Base-by-base conservation (phyloP, 1,139 yeast genomes). In the Geotrichum histeridarum region DNA sequence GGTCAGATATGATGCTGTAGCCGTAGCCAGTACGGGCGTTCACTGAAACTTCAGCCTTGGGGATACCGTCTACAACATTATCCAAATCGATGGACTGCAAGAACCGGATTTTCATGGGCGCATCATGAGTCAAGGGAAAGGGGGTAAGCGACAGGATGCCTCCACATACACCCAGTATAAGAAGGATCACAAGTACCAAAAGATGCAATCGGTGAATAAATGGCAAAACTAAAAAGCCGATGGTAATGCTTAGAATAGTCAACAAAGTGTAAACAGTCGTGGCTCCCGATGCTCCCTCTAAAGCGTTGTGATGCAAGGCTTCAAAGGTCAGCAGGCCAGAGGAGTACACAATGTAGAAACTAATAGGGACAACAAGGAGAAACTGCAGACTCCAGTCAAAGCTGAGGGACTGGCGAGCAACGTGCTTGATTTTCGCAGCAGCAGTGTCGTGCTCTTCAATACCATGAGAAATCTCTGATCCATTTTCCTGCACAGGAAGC, bases 311-410 rank as follows among this genome's bases (percentile, higher is more conserved):
- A 61, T 79, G 78, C 35, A 85, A 58, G 0, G 88, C 93, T 57
- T 82, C 83, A 45, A 87, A 66, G 1, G 81, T 64, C 56, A 86
- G 72, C 18, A 71, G 62, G 30, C 67, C 68, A 45, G 77, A 73
- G 49, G 77, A 72, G 60, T 77, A 80, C 17, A 82, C 64, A 32
- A 84, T 60, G 46, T 79, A 76, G 1, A 82, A 72, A 0, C 83
- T 74, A n/a, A 86, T 51, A 4, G 96, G 95, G 7, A 84, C 87
- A 36, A 84, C 68, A 3, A 84, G 60, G 35, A 86, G 62, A 62
- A 80, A 87, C 68, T 89, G 96, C 30, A 87, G 62, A 8, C 84
- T 77, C 96, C 96, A 89, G 63, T 86, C 95, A 66, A 85, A 88
- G 47, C 84, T 76, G 57, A 76, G 75, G 6, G 80, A 76, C 53